These are phyloP conservation scores for Xylariaceae sp. DNA, from an alignment of 2,329 filamentous ascomycete genomes.

Conservation along the genomic window DNA sequence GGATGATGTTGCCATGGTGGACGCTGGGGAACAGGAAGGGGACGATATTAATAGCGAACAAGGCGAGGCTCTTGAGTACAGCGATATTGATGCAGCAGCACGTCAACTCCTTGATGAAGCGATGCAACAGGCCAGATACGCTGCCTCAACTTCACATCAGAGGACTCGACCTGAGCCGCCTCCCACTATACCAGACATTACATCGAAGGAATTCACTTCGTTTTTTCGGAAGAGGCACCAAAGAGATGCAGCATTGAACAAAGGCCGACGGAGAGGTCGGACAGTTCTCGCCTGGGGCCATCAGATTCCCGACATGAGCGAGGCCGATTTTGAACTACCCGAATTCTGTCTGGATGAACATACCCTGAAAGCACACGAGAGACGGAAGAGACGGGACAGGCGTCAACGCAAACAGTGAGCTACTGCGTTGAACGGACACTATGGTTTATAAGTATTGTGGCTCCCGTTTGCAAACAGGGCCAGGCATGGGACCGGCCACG, in stretches of 20 bases:
- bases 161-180: constrained; percentile 26
- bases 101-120: constrained; percentile 74
- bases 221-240: constrained; percentile 81
- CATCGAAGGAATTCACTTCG: constrained; percentile 67
- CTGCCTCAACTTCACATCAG: constrained; percentile 24
- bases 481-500: background rate
- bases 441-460: background rate
- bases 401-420: constrained; percentile 44
- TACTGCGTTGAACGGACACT: background rate
- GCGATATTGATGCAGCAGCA: constrained; percentile 66
- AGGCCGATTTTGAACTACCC: constrained; percentile 72
- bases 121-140: constrained; percentile 29
- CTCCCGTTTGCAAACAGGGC: background rate
- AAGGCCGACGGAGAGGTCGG: constrained; percentile 63
- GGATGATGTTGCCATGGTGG: constrained; percentile 37
- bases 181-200: constrained; percentile 36
- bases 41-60: constrained; percentile 36
- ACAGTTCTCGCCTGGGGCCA: constrained; percentile 77
- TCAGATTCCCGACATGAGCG: constrained; percentile 66
- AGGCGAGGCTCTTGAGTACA: constrained; percentile 58
- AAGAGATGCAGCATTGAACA: constrained; percentile 73
- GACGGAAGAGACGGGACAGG: constrained; percentile 59
- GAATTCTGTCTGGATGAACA: constrained; percentile 57
- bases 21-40: constrained; percentile 4
- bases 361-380: constrained; percentile 53